Evolutionary conservation across 192 early-diverging fungal species (phyloP), one percentile per base, ranked within the genome.

Genomic region (Entophlyctis luteolus): DNA sequence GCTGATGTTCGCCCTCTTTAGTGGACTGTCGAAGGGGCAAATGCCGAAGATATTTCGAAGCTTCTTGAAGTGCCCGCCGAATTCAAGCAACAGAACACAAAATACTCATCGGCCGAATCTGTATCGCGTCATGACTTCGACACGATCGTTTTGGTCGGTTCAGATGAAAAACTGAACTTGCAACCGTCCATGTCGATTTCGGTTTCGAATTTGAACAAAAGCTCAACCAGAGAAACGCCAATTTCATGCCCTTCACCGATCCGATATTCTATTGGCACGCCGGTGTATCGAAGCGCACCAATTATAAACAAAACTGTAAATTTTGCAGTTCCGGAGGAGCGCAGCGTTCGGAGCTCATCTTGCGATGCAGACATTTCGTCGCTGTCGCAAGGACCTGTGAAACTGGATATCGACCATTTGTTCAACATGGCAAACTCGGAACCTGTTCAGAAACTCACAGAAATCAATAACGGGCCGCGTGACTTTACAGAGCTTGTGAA

Each of bases 361-460:
- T 18, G 37, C 20, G 58, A 32, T 23, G 58, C 39, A 32, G 18
- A 16, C 55, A 56, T 60, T 45, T 45, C 20, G 16, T 18, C 58
- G 58, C 39, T 16, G 16, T 14, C 16, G 55, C 34, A 14, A 57
- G 12, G 29, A 14, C n/a, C 18, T 14, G 10, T 35, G 27, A 60
- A 60, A 28, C 58, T 37, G n/a, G 58, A 60, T 25, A 60, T 60
- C 31, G 58, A 60, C 29, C 47, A 46, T 60, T 45, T 45, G 14
- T 42, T 60, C 32, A 32, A 60, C 6, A 38, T 60, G 58, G 58
- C 58, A 14, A 45, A 60, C 58, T 10, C 16, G 35, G 38, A 60
- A 27, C 27, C 38, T 0, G 35, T 27, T 18, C n/a, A 14, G 38
- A 45, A 38, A 18, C 39, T 31, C 6, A 45, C 23, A 10, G 1